A percentile compares a stretch with the other conserved stretches of the same genome.
phyloP scores from a whole-genome alignment of 2,329 filamentous ascomycete species.

The Pseudocercospora pini-densiflorae region DNA sequence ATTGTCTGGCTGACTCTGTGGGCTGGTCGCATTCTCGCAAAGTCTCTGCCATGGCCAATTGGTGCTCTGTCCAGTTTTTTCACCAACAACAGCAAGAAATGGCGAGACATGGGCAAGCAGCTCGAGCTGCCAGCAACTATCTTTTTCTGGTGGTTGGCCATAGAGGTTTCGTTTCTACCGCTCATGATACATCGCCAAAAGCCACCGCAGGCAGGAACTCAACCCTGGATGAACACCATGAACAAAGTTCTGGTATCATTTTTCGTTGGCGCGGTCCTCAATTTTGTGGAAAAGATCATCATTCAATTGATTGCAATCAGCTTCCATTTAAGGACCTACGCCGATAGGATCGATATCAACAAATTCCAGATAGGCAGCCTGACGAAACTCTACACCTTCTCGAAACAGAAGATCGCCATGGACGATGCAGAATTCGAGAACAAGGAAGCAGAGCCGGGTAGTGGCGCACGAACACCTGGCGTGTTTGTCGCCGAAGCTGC shows the following conservation, averaged over 20 bases:
- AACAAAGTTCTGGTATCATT: constrained; percentile 86
- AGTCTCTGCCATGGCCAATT: constrained; percentile 65
- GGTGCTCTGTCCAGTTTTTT: constrained; percentile 72
- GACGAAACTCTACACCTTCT: constrained; percentile 67
- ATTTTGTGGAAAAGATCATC: constrained; percentile 88
- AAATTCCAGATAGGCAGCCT: constrained; percentile 81
- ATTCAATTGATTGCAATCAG: constrained; percentile 94
- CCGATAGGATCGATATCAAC: constrained; percentile 87
- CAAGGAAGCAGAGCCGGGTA: constrained; percentile 48
- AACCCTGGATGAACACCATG: constrained; percentile 74
- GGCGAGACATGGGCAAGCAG: constrained; percentile 84
- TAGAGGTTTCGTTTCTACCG: constrained; percentile 83
- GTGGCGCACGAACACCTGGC: constrained; percentile 75
- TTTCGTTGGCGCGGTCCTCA: constrained; percentile 79
- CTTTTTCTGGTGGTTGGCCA: constrained; percentile 90
- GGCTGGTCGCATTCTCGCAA: constrained; percentile 69
- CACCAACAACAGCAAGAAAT: constrained; percentile 89
- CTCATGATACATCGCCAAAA: constrained; percentile 72
- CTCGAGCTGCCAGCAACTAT: constrained; percentile 83
- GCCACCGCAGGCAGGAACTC: constrained; percentile 52
- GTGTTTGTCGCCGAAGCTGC: constrained; percentile 70
- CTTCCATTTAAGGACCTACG: constrained; percentile 90
- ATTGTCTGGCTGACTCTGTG: constrained; percentile 91
- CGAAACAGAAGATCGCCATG: constrained; percentile 66
- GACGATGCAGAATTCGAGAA: constrained; percentile 78